A percentile compares a stretch with the other conserved stretches of the same genome.
Conservation (phyloP, 257 asterid genomes). For the Solanum appendiculatum region DNA sequence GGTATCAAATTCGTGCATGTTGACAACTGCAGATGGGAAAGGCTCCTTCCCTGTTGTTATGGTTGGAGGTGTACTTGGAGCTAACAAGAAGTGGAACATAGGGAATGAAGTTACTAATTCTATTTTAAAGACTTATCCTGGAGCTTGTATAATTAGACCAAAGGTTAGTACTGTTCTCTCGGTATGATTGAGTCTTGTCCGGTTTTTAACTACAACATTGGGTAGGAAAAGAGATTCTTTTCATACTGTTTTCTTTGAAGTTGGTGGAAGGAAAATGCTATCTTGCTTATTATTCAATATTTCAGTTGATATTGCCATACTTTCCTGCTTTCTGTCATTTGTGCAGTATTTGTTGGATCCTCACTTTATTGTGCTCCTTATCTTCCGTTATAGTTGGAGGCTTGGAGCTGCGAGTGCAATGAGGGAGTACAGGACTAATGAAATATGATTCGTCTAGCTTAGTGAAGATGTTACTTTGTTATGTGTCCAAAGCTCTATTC, state of each 20-base stretch:
- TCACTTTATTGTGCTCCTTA: neutral
- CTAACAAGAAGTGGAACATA: constrained; percentile 74
- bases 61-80: constrained; percentile 94
- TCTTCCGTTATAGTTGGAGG: neutral
- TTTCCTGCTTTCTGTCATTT: neutral
- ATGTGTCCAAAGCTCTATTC: neutral
- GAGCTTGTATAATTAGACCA: constrained; percentile 73
- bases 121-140: constrained; percentile 59
- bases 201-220: neutral
- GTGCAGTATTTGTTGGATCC: neutral
- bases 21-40: constrained; percentile 52
- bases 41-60: constrained; percentile 77
- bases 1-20: neutral
- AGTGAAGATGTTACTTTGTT: neutral
- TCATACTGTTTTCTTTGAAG: neutral
- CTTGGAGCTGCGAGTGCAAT: neutral
- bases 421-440: neutral
- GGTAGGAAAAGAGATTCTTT: neutral
- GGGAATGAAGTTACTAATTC: constrained; percentile 59
- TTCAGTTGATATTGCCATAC: neutral
- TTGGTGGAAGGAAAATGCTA: neutral
- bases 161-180: constrained; percentile 39
- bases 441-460: neutral
- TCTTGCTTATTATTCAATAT: neutral
- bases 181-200: neutral